A percentile compares a stretch with the other conserved stretches of the same genome.
These are phyloP conservation scores for Gossypium davidsonii DNA, from an alignment of 441 rosid genomes.

Conservation along the genomic window DNA sequence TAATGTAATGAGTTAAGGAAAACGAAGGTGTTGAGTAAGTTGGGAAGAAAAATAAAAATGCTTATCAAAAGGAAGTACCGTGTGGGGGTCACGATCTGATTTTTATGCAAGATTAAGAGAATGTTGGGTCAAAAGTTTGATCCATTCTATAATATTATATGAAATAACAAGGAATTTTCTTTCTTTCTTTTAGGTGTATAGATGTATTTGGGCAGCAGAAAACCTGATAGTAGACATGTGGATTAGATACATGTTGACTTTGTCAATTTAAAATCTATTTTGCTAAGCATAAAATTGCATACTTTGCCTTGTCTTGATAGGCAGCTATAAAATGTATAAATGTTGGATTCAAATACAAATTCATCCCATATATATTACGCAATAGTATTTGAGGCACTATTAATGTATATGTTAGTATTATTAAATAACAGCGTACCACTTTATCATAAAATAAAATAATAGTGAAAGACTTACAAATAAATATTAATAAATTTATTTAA, in stretches of 20 bases:
- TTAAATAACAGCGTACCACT: no score
- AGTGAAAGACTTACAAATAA: no score
- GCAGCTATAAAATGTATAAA: neutral
- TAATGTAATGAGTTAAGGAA: neutral
- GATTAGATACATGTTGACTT: neutral
- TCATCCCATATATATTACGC: neutral
- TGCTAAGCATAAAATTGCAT: neutral
- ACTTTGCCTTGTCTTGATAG: neutral
- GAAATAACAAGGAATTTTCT: neutral
- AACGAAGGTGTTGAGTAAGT: slow-evolving; percentile 14
- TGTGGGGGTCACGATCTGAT: neutral
- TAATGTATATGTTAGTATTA: no score
- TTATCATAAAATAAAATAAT: no score
- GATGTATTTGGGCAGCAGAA: neutral
- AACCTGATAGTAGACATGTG: neutral
- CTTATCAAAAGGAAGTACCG: slow-evolving; percentile 17
- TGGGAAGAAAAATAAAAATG: neutral
- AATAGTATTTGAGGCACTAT: no score
- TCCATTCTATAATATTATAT: neutral
- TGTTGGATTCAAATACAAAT: no score
- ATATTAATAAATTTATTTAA: no score
- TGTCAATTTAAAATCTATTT: neutral
- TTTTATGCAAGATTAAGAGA: neutral
- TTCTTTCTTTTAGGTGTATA: neutral
- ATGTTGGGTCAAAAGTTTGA: slow-evolving; percentile 17